A percentile compares a stretch with the other conserved stretches of the same genome.
Conservation (phyloP, 495 filamentous ascomycete species). For the Cercophora newfieldiana region DNA sequence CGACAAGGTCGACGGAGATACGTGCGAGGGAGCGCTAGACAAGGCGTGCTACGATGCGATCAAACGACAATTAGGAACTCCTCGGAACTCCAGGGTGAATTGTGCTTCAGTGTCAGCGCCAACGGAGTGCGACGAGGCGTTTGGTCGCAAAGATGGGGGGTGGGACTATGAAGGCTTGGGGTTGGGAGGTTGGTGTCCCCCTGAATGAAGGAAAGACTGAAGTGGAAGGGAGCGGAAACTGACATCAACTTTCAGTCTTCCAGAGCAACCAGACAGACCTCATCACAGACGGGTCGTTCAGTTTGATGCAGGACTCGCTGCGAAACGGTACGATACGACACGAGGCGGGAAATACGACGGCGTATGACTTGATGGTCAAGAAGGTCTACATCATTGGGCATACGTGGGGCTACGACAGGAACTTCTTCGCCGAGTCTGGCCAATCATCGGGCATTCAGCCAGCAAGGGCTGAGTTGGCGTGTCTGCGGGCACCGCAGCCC, state of each 20-base stretch:
- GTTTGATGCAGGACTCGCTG: neutral
- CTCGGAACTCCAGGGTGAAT: neutral
- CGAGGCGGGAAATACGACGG: slow-evolving; percentile 1
- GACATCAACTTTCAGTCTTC: neutral
- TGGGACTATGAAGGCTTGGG: neutral
- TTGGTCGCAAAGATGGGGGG: neutral
- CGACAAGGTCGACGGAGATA: neutral
- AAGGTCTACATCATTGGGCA: neutral
- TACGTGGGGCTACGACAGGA: neutral
- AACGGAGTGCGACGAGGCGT: neutral
- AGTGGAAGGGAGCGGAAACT: neutral
- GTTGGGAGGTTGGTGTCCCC: neutral
- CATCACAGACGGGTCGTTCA: neutral
- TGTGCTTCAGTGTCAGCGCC: neutral
- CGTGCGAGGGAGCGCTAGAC: neutral
- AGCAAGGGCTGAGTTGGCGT: too few species aligned
- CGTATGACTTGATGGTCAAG: neutral
- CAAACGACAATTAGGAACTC: neutral
- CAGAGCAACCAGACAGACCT: neutral
- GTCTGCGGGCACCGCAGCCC: too few species aligned
- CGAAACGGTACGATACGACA: neutral
- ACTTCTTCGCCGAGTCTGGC: too few species aligned
- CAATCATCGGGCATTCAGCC: too few species aligned
- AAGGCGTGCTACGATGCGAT: neutral
- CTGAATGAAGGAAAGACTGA: neutral